Evolutionary conservation across 176 grass and related monocot genomes (phyloP), one percentile per base, ranked within the genome.

Genomic region (Typha latifolia): DNA sequence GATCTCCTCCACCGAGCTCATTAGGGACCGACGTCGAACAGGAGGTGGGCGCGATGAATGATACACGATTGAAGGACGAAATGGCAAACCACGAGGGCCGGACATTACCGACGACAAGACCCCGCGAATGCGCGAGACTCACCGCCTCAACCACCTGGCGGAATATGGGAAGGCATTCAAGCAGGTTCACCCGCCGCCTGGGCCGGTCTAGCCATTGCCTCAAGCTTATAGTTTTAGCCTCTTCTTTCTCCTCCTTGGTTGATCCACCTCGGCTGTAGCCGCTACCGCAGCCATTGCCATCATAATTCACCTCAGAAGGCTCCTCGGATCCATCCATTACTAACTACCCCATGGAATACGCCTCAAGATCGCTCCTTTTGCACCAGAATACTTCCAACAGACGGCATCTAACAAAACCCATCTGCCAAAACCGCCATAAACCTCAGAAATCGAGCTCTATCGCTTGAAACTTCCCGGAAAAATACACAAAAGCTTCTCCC

Each of bases 71-170:
- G 49, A 99, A 84, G 10, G 7, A 6, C 67, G 86, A 93, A 32
- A 99, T 77, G 61, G 88, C 86, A 72, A 99, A 93, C 76, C 94
- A 99, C 1, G 94, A 99, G 0, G 94, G 94, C 3, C 94, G 85
- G n/a, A 76, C 80, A 75, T 82, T 90, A 43, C 83, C 81, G 31
- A 93, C 86, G 56, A 88, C 89, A 12, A 92, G 84, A 12, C 89
- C 94, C 70, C 85, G 89, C 18, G 86, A 77, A 78, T 99, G 94
- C 18, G 94, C 94, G 52, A 80, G 34, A 72, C 74, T 81, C 16
- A 99, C 89, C 0, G 81, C 83, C 71, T 87, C 89, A 0, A 83
- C 86, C 29, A 99, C 90, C 86, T 99, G 94, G 50, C 94, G 76
- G 81, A 99, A 90, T 32, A 99, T 81, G 65, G 93, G 86, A 14